These are phyloP conservation scores for Telopea speciosissima DNA, from an alignment of 177 flowering plant genomes.

Conservation along the genomic window DNA sequence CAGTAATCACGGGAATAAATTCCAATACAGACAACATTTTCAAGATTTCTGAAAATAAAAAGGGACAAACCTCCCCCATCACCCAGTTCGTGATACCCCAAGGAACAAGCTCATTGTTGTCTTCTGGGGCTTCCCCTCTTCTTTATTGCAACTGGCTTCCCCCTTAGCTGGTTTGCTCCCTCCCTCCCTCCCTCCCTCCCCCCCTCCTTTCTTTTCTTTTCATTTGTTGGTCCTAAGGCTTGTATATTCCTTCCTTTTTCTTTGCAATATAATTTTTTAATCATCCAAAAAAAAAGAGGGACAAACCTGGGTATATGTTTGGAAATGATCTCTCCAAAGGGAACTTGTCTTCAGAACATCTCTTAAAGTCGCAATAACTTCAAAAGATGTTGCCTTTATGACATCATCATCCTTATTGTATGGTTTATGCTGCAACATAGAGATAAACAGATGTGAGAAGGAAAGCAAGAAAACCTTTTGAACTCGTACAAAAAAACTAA, in stretches of 20 bases:
- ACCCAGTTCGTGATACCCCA: too few relatives aligned
- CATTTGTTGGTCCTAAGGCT: too few relatives aligned
- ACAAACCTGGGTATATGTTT: constrained; percentile 78
- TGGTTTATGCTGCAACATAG: constrained; percentile 62
- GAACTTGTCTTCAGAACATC: constrained; percentile 87
- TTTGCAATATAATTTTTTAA: too few relatives aligned
- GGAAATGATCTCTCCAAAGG: constrained; percentile 96
- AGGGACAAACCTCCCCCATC: constrained; percentile 49
- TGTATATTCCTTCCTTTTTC: too few relatives aligned
- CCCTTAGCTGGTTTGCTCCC: too few relatives aligned
- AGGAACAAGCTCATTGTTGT: too few relatives aligned
- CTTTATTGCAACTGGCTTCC: too few relatives aligned
- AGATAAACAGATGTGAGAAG: constrained; percentile 9
- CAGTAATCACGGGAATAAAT: background rate
- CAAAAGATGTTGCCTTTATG: constrained; percentile 94
- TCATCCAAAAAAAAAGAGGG: background rate
- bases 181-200: too few relatives aligned
- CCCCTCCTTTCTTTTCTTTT: too few relatives aligned
- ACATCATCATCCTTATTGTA: constrained; percentile 90
- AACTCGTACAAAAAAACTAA: background rate
- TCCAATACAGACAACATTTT: background rate
- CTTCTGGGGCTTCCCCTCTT: too few relatives aligned
- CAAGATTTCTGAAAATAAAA: background rate
- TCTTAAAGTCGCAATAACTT: constrained; percentile 84
- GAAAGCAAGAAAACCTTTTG: constrained; percentile 1